Base-by-base conservation (phyloP, 495 filamentous ascomycete species). In the Neurospora sp. region DNA sequence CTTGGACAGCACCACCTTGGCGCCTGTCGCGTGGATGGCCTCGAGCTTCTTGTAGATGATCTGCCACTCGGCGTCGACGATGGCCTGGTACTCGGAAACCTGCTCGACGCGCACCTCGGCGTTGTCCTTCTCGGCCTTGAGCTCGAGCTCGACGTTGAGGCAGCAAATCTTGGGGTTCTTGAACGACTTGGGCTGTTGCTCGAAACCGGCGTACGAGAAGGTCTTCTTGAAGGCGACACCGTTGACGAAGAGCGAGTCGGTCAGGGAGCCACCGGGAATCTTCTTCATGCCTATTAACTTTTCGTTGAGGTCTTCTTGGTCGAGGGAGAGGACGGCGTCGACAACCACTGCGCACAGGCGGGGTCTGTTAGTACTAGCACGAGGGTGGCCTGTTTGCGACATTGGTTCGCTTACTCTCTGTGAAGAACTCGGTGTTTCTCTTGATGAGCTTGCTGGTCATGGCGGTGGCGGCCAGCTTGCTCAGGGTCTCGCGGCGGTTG, bases 381-480 rank as follows among this genome's bases (percentile, higher is more conserved):
- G 10, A 0, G 69, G 7, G 14, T 53, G 0, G 69, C n/a, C 2
- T 37, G 17, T 17, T 40, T 8, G 31, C n/a, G 44, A 80, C 91
- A 76, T 22, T 16, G 53, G 16, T 16, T 14, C 22, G 2, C 74
- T 41, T 85, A 97, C 94, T 99, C 86, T 97, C 94, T 41, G 96
- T 98, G 82, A 99, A 99, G 83, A 99, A 99, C 4, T 89, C 89
- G 70, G 95, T 91, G 82, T 99, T 98, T 77, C 94, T 90, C 86
- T 99, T 96, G 83, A 99, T 98, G 74, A 99, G 87, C 85, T 99
- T 99, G 86, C 93, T 97, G 84, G 94, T 98, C 96, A 99, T 99
- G 73, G 96, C 96, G n/a, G 96, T 99, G 65, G 86, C 94, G 37
- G 96, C 96, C 77, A 99, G 85, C 79, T 96, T 95, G 81, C 86